Evolutionary conservation across 768 basidiomycete genomes (phyloP).

Genomic region (Lepiota subincarnata): DNA sequence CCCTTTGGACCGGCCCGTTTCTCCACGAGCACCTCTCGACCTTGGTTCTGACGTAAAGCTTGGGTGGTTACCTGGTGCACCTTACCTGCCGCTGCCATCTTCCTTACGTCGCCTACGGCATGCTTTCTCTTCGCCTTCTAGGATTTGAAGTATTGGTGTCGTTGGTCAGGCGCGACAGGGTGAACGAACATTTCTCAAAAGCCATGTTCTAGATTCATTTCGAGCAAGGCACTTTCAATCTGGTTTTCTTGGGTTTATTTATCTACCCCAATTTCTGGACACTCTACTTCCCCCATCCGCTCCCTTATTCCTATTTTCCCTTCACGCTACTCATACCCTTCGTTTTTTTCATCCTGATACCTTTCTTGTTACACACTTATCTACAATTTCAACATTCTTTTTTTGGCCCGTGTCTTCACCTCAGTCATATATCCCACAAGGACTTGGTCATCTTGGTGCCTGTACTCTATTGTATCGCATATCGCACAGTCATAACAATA

Average conservation of each 20-base stretch:
- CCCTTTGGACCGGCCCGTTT: too few relatives aligned
- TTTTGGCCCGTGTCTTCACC: neutral
- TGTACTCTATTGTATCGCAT: slow-evolving; percentile 9
- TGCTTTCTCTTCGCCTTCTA: too few relatives aligned
- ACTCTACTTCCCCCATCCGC: neutral
- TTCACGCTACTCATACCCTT: slow-evolving; percentile 4
- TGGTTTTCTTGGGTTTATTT: neutral
- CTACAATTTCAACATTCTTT: neutral
- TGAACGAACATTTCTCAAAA: too few relatives aligned
- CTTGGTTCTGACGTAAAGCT: too few relatives aligned
- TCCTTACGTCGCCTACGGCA: too few relatives aligned
- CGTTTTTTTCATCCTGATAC: neutral
- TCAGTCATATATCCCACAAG: neutral
- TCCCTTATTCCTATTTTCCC: neutral
- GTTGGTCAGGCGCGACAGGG: too few relatives aligned
- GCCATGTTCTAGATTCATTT: neutral
- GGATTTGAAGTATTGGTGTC: too few relatives aligned
- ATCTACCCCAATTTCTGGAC: slow-evolving; percentile 1
- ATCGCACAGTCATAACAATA: slow-evolving; percentile 7
- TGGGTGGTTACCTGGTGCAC: too few relatives aligned
- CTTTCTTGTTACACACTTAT: neutral
- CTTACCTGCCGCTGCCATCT: too few relatives aligned
- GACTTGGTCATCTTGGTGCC: neutral
- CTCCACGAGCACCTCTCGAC: too few relatives aligned
- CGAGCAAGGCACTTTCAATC: neutral